Base-by-base conservation (phyloP, 768 basidiomycete genomes). In the Ramaria sp. region DNA sequence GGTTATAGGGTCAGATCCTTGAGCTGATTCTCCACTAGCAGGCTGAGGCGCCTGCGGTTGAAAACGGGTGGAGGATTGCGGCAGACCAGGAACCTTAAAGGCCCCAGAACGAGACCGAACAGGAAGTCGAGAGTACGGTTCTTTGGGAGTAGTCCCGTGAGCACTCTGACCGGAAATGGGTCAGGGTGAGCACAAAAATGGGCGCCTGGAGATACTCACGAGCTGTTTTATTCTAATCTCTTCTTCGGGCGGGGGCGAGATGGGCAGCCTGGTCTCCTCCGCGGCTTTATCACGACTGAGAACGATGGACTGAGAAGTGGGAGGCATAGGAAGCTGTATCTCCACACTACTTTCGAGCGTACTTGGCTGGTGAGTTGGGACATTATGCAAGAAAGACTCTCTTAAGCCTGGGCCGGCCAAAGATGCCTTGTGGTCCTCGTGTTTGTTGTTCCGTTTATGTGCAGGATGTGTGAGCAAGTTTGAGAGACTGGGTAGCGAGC, bases 231-330 rank as follows among this genome's bases (percentile, higher is more conserved):
- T 3, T 38, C 51, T 37, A 34, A 52, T 34, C 34, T 52, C 51
- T 39, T 52, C 51, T 52, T 52, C 51, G 6, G 51, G 51, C 1
- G 51, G 51, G 38, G 51, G 51, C 7, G 51, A 52, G 20, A 52
- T 52, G 7, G 51, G 51, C 15, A 52, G 51, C 20, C 51, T 34
- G 7, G 37, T 15, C 20, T 38, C 33, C 4, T 52, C 33, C 19
- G 4, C 15, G 6, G 15, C 43, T n/a, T 45, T 37, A 34, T 19
- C 27, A 46, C 4, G 62, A 20, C 46, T 37, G 19, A 52, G 20
- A 46, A 1, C 39, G 27, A 53, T 59, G 24, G 51, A 42, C n/a
- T 47, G 58, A 22, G 43, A 52, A 24, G 34, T 30, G 31, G 30
- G 47, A 5, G 33, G 55, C 20, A 46, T 57, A 34, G 47, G 46